A percentile compares a stretch with the other conserved stretches of the same genome.
Evolutionary conservation across 2,329 filamentous ascomycete genomes (phyloP).

Genomic region (Colletotrichum eleusines): DNA sequence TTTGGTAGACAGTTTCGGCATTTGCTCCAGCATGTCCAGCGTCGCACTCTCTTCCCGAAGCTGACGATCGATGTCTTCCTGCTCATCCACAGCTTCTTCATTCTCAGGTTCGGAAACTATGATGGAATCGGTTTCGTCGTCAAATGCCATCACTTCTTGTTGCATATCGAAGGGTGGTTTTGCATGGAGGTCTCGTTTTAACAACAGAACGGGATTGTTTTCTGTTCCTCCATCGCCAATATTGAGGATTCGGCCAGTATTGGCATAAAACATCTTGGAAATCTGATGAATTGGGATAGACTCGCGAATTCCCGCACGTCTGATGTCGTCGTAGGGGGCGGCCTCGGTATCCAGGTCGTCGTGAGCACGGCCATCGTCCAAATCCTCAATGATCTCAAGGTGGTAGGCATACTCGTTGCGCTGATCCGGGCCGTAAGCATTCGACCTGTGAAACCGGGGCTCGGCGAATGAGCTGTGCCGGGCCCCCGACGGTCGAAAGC

Average conservation of each 20-base stretch:
- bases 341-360: constrained; percentile 52
- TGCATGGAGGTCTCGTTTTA: constrained; percentile 78
- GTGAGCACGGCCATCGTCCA: constrained; percentile 70
- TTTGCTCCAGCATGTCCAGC: constrained; percentile 38
- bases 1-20: not conserved
- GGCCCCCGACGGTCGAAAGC: constrained; percentile 46
- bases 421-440: constrained; percentile 44
- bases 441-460: constrained; percentile 19
- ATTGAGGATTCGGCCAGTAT: constrained; percentile 90
- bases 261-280: constrained; percentile 93
- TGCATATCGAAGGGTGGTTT: constrained; percentile 64
- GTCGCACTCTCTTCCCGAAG: constrained; percentile 53
- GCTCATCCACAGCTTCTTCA: constrained; percentile 48
- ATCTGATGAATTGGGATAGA: constrained; percentile 69
- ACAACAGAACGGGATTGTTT: constrained; percentile 78
- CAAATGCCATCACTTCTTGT: constrained; percentile 48
- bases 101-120: constrained; percentile 6
- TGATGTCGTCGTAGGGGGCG: constrained; percentile 56
- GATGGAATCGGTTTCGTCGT: not conserved
- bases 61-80: constrained; percentile 62
- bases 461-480: not conserved
- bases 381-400: constrained; percentile 84
- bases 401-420: constrained; percentile 77
- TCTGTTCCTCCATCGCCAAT: constrained; percentile 71
- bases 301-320: constrained; percentile 63